Conservation (phyloP, 2,329 filamentous ascomycete genomes). For the Pleurostoma richardsiae region DNA sequence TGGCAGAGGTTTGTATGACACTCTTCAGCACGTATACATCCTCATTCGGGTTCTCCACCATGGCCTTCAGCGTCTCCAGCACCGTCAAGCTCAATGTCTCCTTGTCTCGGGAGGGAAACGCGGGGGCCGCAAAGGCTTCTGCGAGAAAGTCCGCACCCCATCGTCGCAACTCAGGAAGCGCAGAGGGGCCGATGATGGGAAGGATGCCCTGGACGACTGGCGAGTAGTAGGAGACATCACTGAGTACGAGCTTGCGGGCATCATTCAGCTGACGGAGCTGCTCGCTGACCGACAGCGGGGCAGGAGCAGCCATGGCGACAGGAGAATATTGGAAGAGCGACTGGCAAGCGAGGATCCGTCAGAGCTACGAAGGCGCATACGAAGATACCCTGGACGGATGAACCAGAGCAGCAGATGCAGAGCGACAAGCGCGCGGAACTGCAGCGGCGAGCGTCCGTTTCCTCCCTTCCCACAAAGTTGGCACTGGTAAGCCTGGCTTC, state of each 20-base stretch:
- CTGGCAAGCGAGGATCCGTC: constrained; percentile 23
- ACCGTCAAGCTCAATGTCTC: constrained; percentile 72
- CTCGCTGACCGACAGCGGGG: constrained; percentile 55
- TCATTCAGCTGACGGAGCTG: constrained; percentile 85
- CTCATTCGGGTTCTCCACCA: constrained; percentile 67
- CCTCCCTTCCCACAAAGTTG: no score
- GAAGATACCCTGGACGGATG: no score
- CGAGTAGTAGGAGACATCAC: constrained; percentile 82
- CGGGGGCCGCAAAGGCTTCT: constrained; percentile 92
- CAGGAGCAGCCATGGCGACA: constrained; percentile 37
- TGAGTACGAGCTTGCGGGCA: constrained; percentile 83
- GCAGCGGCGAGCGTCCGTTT: no score
- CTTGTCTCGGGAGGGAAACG: constrained; percentile 72
- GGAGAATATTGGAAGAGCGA: no score
- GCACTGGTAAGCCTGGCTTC: no score
- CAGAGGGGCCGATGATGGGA: constrained; percentile 76
- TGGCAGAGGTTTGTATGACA: constrained; percentile 82
- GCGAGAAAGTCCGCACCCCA: constrained; percentile 96
- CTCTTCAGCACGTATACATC: constrained; percentile 80
- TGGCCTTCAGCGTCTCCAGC: constrained; percentile 67
- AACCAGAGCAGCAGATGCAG: no score
- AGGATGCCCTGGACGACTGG: constrained; percentile 89
- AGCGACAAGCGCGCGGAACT: no score
- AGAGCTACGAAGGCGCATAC: no score
- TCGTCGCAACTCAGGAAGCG: constrained; percentile 77